Evolutionary conservation across 2,329 filamentous ascomycete species (phyloP), one percentile per base, ranked within the genome.

Genomic region (Epichloe bromicola): DNA sequence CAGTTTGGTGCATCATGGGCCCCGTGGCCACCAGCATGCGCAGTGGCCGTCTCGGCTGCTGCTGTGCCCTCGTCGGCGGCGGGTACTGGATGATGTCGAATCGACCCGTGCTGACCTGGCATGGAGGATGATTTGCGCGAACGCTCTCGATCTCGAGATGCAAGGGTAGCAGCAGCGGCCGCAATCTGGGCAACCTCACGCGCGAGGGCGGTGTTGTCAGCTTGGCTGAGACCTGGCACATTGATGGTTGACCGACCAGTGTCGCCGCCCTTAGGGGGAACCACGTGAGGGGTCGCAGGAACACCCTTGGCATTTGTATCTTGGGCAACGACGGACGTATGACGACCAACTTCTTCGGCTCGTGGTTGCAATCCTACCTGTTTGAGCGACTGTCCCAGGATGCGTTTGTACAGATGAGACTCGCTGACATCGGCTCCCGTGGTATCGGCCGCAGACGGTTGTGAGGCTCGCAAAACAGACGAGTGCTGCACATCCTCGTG

Each of bases 1-100:
- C 93, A 98, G 65, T 98, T 98, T 4, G 93, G 93, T n/a, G 93
- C 93, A 67, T 98, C 93, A 61, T 98, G 94, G 1, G 91, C 90
- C 44, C 86, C 87, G 49, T 76, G 75, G 14, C 68, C 61, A 39
- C 56, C 59, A 41, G 59, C 62, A 39, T 62, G 63, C n/a, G 58
- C 60, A 40, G 69, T 69, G 0, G 62, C 65, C 7, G 63, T 61
- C 36, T 61, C 61, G 2, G 58, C 60, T n/a, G 60, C 64, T 1
- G 60, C 60, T 2, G 56, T 59, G 3, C 55, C 58, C 5, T 55
- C 70, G 17, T 64, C 61, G 5, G 67, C 64, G 14, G 71, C 69
- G 36, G 61, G 26, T 3, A 30, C 50, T 17, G 52, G 33, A 41
- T 54, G 74, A 55, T 61, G 49, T 56, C 58, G 50, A 3, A 51